Evolutionary conservation across 2,329 filamentous ascomycete genomes (phyloP), one percentile per base, ranked within the genome.

Genomic region (Simplicillium aogashimaense): DNA sequence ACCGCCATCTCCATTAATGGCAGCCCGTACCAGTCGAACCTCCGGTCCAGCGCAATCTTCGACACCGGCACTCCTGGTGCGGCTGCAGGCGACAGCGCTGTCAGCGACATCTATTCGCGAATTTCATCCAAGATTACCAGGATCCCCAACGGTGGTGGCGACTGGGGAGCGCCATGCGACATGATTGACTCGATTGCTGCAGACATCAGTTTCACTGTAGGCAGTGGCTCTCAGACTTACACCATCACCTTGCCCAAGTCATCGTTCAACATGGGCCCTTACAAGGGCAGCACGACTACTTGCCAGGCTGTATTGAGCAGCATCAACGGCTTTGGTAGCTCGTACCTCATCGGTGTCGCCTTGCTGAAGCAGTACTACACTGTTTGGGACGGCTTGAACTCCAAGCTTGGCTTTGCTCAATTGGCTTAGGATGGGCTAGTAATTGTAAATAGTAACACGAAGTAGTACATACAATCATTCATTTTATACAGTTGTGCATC

Each of bases 351-450:
- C 8, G 60, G 60, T 0, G 54, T 50, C 1, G 56, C 58, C 3
- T 43, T 59, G 13, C 40, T 63, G 17, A 56, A 60, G 50, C 45
- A 50, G 11, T 61, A 60, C 39, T 62, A 62, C 40, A 63, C 59
- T 1, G 54, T 56, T 1, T 62, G 57, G 58, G 53, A 63, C 43
- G 54, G 51, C 1, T 39, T 47, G 13, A 52, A 47, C 7, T n/a
- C 47, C 36, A 39, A 47, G 35, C 40, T 59, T 15, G 56, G 54
- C 2, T 55, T 51, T 35, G 50, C 45, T 6, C 38, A 41, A 17
- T 42, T 50, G 20, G 20, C 20, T 6, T 25, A 25, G 9, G 20
- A 5, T 25, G 9, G 20, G 20, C n/a, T n/a, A n/a, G n/a, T n/a
- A n/a, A 25, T 25, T 25, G 20, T 6, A 25, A 25, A 25, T 25